These are phyloP conservation scores for Psilocybe subaeruginosa DNA, from an alignment of 768 basidiomycete genomes.

Conservation along the genomic window DNA sequence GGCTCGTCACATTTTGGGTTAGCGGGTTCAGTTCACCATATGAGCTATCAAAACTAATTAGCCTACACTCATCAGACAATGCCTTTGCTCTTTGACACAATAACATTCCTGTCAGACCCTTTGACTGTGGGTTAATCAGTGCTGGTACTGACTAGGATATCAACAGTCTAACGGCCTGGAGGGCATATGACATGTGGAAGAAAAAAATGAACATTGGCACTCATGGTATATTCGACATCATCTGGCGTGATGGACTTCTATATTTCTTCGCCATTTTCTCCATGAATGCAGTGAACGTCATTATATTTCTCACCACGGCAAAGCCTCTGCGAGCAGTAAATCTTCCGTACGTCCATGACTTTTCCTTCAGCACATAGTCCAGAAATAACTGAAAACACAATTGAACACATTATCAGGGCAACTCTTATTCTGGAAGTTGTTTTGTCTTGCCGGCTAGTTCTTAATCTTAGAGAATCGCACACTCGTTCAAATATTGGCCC, in stretches of 20 bases:
- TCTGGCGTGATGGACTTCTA: slow-evolving; percentile 25
- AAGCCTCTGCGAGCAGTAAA: slow-evolving; percentile 21
- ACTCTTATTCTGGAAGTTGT: slow-evolving; percentile 7
- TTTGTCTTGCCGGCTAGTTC: slow-evolving; percentile 6
- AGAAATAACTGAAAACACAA: not conserved
- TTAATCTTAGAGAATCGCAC: slow-evolving; percentile 8
- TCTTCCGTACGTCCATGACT: slow-evolving; percentile 5
- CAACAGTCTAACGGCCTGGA: slow-evolving; percentile 16
- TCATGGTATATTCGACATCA: slow-evolving; percentile 14
- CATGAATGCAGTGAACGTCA: slow-evolving; percentile 26
- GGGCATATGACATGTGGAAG: slow-evolving; percentile 18
- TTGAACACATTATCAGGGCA: not conserved
- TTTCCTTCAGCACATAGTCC: no score
- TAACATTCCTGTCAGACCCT: slow-evolving; percentile 15
- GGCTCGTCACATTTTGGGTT: slow-evolving; percentile 28
- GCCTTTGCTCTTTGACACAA: slow-evolving; percentile 22
- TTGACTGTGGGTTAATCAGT: not conserved
- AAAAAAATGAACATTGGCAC: slow-evolving; percentile 6
- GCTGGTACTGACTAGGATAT: slow-evolving; percentile 2
- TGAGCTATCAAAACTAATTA: not conserved
- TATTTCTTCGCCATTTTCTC: slow-evolving; percentile 30
- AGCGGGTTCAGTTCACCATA: not conserved
- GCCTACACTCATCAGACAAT: slow-evolving; percentile 8
- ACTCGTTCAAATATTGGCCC: slow-evolving; percentile 21
- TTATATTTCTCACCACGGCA: slow-evolving; percentile 22